Evolutionary conservation across 495 filamentous ascomycete species (phyloP), one percentile per base, ranked within the genome.

Genomic region (Stereocaulon alpinum): DNA sequence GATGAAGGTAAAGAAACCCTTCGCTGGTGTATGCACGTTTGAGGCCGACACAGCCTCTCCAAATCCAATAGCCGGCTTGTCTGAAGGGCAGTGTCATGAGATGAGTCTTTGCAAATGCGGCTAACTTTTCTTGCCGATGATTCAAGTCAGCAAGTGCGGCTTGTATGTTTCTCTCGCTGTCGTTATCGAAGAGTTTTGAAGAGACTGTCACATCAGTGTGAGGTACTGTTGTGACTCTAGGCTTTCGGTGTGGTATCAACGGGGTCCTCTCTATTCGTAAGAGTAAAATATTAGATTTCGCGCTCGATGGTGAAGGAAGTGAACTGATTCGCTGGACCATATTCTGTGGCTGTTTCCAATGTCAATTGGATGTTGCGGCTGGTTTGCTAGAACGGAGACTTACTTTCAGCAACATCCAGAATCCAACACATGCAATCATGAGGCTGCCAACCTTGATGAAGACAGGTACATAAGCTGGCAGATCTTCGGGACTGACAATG

Each of bases 21-120:
- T 79, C 76, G 20, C 69, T 68, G 0, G 71, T 77, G 59, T 77
- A 76, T 11, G 77, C 53, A 40, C 74, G 73, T 9, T 71, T 72
- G 30, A 79, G 58, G 27, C 70, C 71, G 40, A 66, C 65, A 44
- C 78, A 76, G 10, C 71, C 20, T 45, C 65, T 69, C 64, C 70
- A 75, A 3, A 76, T 40, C 15, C 63, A 58, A 40, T 65, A 68
- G 40, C 68, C 74, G 30, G 72, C 29, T 29, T 63, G 64, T 63
- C 71, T 70, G 15, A 74, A 58, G 0, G 77, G 77, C 1, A 70
- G 59, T 50, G 69, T 75, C 43, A 77, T 67, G 47, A 78, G 63
- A 22, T 64, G 71, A 17, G 64, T 57, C 41, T 67, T 27, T 32
- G 64, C 54, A 10, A 63, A 50, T 3, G 40, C 57, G 32, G 61